Base-by-base conservation (phyloP, 2,329 filamentous ascomycete genomes). In the Ustulina deusta region DNA sequence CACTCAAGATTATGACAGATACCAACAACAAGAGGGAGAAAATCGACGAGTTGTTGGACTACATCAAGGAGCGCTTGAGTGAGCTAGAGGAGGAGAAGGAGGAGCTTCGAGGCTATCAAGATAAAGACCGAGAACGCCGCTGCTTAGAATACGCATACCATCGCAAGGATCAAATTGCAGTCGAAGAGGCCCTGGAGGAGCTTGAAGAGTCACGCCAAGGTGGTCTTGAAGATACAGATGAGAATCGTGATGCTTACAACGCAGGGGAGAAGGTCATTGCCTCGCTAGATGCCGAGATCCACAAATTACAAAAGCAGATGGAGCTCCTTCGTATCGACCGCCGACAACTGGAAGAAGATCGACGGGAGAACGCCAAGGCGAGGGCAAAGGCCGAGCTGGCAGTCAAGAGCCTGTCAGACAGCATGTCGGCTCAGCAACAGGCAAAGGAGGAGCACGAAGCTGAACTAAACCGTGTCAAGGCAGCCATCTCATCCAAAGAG, bases 1-100 rank as follows among this genome's bases (percentile, higher is more conserved):
- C 93, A 52, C 83, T 97, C 73, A 97, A 97, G 82, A 97, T 99
- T 75, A 97, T 99, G 93, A 89, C 90, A 69, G 96, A 99, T 73
- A 98, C 96, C 17, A 94, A 95, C 79, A 97, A 94, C 81, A 98
- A 97, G 83, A 90, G 94, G 69, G 86, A 90, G 52, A 97, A 97
- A 81, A 98, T 98, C 68, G 96, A 99, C 77, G 94, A 97, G 77
- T 85, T 97, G 13, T 87, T 99, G 13, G 90, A 91, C 61, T 97
- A 96, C 76, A 97, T 99, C 80, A 94, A 96, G 75, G 93, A 97
- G 75, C 90, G 96, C 61, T 84, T 99, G 61, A 86, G 84, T 44
- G 96, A 99, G 79, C 85, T 99, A 0, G 96, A 99, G 79, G 94
- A 97, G 78, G 96, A 99, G 80, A 98, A 98, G 79, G 94, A 97